These are phyloP conservation scores for Aureobasidium sp. DNA, from an alignment of 2,329 filamentous ascomycete genomes.

Conservation along the genomic window DNA sequence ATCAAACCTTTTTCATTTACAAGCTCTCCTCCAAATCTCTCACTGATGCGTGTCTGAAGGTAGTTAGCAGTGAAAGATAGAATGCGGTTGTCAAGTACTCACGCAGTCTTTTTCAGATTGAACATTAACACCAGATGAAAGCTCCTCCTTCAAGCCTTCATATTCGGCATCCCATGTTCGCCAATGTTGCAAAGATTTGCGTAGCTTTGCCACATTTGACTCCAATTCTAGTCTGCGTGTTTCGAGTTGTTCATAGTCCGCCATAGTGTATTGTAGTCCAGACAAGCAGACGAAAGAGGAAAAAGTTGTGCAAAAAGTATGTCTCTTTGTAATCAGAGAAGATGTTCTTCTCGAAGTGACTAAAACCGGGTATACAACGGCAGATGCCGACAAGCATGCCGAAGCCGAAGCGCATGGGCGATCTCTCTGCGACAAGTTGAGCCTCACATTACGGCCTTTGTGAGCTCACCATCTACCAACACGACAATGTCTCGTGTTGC, in stretches of 20 bases:
- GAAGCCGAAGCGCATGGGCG: not conserved
- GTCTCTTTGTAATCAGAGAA: slow-evolving; percentile 1
- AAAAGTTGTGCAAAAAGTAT: not conserved
- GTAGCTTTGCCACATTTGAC: slow-evolving; percentile 63
- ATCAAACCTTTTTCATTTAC: slow-evolving; percentile 44
- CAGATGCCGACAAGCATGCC: not conserved
- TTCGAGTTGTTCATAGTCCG: slow-evolving; percentile 6
- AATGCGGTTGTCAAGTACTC: not conserved
- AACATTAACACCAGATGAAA: slow-evolving; percentile 47
- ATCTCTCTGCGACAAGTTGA: not conserved
- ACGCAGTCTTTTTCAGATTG: slow-evolving; percentile 41
- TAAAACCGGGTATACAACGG: not conserved
- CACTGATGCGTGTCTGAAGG: slow-evolving; percentile 37
- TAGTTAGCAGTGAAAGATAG: slow-evolving; percentile 6
- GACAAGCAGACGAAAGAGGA: not conserved
- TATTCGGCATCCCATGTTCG: slow-evolving; percentile 88
- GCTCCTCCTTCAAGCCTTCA: slow-evolving; percentile 76
- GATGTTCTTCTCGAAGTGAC: not conserved
- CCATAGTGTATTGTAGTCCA: not conserved
- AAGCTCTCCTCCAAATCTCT: slow-evolving; percentile 54
- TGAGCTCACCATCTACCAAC: slow-evolving; percentile 17
- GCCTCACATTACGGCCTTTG: not conserved
- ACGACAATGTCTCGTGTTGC: slow-evolving; percentile 26
- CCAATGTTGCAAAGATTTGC: slow-evolving; percentile 76
- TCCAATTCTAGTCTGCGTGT: slow-evolving; percentile 64